phyloP scores from a whole-genome alignment of 2,329 filamentous ascomycete genomes.

The Fusarium sp. region DNA sequence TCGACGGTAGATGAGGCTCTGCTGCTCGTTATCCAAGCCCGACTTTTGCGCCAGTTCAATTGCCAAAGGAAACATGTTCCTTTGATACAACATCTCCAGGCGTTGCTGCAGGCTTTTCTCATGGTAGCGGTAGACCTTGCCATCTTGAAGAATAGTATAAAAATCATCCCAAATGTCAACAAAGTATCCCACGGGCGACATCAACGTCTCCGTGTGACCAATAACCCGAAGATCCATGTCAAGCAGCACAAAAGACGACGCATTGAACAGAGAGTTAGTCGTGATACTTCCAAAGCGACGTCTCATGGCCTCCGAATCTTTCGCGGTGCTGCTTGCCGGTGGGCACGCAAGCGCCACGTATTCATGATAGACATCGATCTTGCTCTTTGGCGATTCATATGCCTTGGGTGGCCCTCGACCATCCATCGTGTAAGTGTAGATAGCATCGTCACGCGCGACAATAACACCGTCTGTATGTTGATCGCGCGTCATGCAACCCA shows the following conservation, averaged over 20 bases:
- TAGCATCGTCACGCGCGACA: conserved; percentile 92
- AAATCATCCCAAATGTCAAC: conserved; percentile 92
- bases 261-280: conserved; percentile 80
- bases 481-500: conserved; percentile 95
- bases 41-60: conserved; percentile 93
- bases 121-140: conserved; percentile 90
- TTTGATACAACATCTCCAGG: conserved; percentile 90
- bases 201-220: conserved; percentile 85
- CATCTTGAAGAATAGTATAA: conserved; percentile 89
- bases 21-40: conserved; percentile 79
- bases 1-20: conserved; percentile 90
- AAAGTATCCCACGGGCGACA: conserved; percentile 80
- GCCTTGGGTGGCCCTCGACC: conserved; percentile 88
- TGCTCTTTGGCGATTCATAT: conserved; percentile 89
- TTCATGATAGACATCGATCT: conserved; percentile 80
- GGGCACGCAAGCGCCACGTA: conserved; percentile 90
- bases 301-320: conserved; percentile 67
- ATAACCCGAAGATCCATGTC: conserved; percentile 91
- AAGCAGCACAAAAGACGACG: conserved; percentile 88
- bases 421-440: conserved; percentile 90
- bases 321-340: conserved; percentile 64
- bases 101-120: conserved; percentile 92
- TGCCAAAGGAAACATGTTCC: conserved; percentile 89
- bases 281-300: conserved; percentile 77
- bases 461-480: conserved; percentile 82